Percentiles rank a stretch among this genome's conserved stretches.
These are phyloP conservation scores for Colletotrichum aenigma DNA, from an alignment of 2,329 filamentous ascomycete genomes.

Conservation along the genomic window DNA sequence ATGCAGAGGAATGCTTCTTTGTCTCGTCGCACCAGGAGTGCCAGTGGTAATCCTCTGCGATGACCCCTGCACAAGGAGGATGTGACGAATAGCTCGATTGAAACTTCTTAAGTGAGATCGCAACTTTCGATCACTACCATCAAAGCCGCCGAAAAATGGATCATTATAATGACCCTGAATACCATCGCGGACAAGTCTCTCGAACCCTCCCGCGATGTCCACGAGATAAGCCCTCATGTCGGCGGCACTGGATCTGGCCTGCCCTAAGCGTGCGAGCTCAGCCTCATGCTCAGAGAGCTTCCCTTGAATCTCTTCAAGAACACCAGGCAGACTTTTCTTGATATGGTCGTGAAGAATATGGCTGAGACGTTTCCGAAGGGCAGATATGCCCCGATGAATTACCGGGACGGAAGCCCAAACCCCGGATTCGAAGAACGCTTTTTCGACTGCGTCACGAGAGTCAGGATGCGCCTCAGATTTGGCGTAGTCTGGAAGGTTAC, in stretches of 20 bases:
- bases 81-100: conserved; percentile 31
- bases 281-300: conserved; percentile 24
- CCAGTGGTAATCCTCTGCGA: conserved; percentile 12
- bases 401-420: conserved; percentile 31
- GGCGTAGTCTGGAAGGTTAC: conserved; percentile 45
- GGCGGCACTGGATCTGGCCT: conserved; percentile 16
- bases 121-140: conserved; percentile 26
- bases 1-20: conserved; percentile 24
- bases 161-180: conserved; percentile 33
- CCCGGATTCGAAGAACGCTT: conserved; percentile 32
- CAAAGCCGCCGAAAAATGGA: conserved; percentile 38
- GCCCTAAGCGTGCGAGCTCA: conserved; percentile 25
- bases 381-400: conserved; percentile 33
- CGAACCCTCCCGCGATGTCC: conserved; percentile 38
- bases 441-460: conserved; percentile 33
- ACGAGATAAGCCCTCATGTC: conserved; percentile 39
- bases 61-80: conserved; percentile 28
- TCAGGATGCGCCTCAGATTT: conserved; percentile 15
- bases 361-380: conserved; percentile 37
- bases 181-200: conserved; percentile 30
- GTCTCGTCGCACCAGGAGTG: neutral
- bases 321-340: conserved; percentile 28
- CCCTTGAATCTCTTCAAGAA: conserved; percentile 28
- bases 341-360: conserved; percentile 32
- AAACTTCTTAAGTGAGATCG: conserved; percentile 33